Evolutionary conservation across 495 filamentous ascomycete genomes (phyloP).

Genomic region (Darksidea phi): DNA sequence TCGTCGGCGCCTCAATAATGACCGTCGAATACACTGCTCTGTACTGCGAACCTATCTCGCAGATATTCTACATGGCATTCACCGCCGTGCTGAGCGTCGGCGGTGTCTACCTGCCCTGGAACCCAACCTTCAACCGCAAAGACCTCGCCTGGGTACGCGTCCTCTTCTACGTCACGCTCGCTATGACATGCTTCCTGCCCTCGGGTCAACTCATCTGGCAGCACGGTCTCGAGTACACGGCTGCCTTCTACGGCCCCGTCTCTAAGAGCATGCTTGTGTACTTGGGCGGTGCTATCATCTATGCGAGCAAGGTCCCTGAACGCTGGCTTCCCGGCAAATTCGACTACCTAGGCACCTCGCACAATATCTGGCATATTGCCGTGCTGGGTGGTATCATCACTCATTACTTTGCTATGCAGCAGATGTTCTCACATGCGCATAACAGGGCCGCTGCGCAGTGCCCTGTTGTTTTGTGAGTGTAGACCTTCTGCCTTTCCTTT

Average conservation of each 20-base stretch:
- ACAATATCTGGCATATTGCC: conserved; percentile 97
- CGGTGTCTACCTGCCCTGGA: conserved; percentile 93
- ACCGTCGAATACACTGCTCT: conserved; percentile 98
- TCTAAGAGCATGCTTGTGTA: conserved; percentile 83
- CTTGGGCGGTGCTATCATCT: conserved; percentile 76
- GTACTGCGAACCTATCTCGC: conserved; percentile 89
- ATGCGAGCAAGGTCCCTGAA: conserved; percentile 93
- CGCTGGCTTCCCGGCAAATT: conserved; percentile 88
- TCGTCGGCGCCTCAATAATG: conserved; percentile 96
- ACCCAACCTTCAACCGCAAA: conserved; percentile 87
- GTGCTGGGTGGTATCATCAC: conserved; percentile 95
- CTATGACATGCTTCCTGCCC: conserved; percentile 86
- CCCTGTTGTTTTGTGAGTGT: conserved; percentile 34
- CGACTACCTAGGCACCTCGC: conserved; percentile 89
- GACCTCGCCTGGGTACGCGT: conserved; percentile 94
- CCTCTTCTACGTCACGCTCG: conserved; percentile 84
- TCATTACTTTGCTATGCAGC: conserved; percentile 94
- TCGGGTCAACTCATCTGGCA: conserved; percentile 76
- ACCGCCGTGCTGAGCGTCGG: conserved; percentile 80
- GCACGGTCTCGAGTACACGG: conserved; percentile 70
- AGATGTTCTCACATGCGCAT: conserved; percentile 88
- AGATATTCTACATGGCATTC: conserved; percentile 80
- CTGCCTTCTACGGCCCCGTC: conserved; percentile 87
- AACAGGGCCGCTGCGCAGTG: conserved; percentile 60
- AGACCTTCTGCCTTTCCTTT: neutral